Conservation (phyloP, 108 stramenopile species). For the Schizochytrium sp. region DNA sequence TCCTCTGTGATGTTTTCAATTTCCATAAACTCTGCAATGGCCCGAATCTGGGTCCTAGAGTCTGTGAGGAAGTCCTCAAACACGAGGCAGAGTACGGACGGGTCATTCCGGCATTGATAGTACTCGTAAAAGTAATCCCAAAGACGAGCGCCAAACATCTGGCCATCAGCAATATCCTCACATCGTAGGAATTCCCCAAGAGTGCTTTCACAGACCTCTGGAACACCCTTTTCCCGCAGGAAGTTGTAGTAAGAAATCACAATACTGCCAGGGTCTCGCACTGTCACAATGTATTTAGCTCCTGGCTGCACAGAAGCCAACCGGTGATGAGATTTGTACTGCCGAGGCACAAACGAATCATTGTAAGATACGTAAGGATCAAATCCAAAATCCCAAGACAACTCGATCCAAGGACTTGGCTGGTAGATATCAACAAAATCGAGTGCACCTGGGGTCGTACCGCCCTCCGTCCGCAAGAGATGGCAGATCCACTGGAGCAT, state of each 20-base stretch:
- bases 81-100: slow-evolving; percentile 4
- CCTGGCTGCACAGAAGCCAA: slow-evolving; percentile 28
- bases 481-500: slow-evolving; percentile 51
- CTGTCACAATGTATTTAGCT: slow-evolving; percentile 23
- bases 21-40: slow-evolving; percentile 43
- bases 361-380: slow-evolving; percentile 5
- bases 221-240: neutral
- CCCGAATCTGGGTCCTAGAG: slow-evolving; percentile 9
- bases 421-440: slow-evolving; percentile 26
- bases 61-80: slow-evolving; percentile 42
- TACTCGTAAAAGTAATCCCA: slow-evolving; percentile 34
- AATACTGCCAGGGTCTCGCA: neutral
- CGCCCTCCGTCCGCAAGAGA: slow-evolving; percentile 33
- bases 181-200: slow-evolving; percentile 1
- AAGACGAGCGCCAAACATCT: slow-evolving; percentile 16
- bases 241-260: slow-evolving; percentile 53
- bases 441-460: neutral
- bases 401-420: slow-evolving; percentile 15
- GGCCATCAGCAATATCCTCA: neutral
- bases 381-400: slow-evolving; percentile 16
- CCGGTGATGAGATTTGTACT: slow-evolving; percentile 24
- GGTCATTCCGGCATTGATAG: slow-evolving; percentile 9
- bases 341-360: neutral
- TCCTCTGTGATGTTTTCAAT: neutral
- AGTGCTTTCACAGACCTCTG: neutral